A percentile compares a stretch with the other conserved stretches of the same genome.
Evolutionary conservation across 1,284 basidiomycete genomes (phyloP).

Genomic region (Lentinus polychrous): DNA sequence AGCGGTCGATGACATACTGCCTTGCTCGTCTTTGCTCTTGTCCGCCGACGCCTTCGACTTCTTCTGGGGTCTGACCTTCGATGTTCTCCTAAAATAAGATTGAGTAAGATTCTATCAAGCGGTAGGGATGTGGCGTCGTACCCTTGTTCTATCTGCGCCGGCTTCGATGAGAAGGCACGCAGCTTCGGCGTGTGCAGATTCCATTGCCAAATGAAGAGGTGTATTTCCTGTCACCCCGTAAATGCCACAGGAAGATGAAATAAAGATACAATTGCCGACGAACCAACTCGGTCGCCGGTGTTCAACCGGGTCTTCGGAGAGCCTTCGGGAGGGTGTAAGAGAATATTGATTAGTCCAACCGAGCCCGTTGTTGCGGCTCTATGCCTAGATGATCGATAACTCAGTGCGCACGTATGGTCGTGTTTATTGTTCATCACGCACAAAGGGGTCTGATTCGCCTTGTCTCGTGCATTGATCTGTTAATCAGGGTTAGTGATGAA

Average conservation of each 20-base stretch:
- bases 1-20: conserved; percentile 66
- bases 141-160: conserved; percentile 84
- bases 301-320: conserved; percentile 80
- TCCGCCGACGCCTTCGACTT: conserved; percentile 83
- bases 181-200: conserved; percentile 86
- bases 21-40: conserved; percentile 74
- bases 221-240: conserved; percentile 66
- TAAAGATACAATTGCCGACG: conserved; percentile 17
- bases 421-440: conserved; percentile 30
- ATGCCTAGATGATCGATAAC: conserved; percentile 46
- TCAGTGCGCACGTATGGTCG: conserved; percentile 12
- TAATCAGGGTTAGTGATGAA: background rate
- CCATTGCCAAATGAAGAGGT: conserved; percentile 92
- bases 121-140: conserved; percentile 32
- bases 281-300: conserved; percentile 79
- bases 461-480: conserved; percentile 88
- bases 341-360: conserved; percentile 74
- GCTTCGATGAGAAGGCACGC: conserved; percentile 88
- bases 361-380: conserved; percentile 93
- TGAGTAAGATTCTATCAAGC: conserved; percentile 8
- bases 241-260: conserved; percentile 3
- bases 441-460: conserved; percentile 86
- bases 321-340: conserved; percentile 71
- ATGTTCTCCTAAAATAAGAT: conserved; percentile 54
- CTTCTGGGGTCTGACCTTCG: conserved; percentile 79